A percentile compares a stretch with the other conserved stretches of the same genome.
phyloP scores from a whole-genome alignment of 192 early-diverging fungal species.

The Radiomyces spectabilis region DNA sequence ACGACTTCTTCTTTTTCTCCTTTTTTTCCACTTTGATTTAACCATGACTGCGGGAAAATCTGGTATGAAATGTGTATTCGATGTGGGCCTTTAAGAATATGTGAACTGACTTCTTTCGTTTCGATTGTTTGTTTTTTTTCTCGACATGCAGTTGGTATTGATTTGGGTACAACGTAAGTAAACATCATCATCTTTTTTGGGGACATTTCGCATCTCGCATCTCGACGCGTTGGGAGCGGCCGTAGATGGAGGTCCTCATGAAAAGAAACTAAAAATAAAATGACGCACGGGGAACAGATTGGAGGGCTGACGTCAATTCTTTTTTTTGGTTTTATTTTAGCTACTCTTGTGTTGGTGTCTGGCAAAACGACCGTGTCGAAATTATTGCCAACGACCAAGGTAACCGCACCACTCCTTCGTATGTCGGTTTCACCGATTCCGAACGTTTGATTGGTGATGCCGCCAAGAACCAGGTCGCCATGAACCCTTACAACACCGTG shows the following conservation, averaged over 20 bases:
- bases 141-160: slow-evolving; percentile 31
- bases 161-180: slow-evolving; percentile 48
- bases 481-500: slow-evolving; percentile 87
- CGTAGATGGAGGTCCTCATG: background rate
- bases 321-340: slow-evolving; percentile 72
- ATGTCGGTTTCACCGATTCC: slow-evolving; percentile 93
- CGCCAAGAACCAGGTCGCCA: slow-evolving; percentile 93
- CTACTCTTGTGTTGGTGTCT: slow-evolving; percentile 87
- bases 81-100: background rate
- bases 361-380: slow-evolving; percentile 69
- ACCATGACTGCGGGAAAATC: slow-evolving; percentile 24
- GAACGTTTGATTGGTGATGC: slow-evolving; percentile 99
- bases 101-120: background rate
- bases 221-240: background rate
- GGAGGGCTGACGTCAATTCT: slow-evolving; percentile 71
- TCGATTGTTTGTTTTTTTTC: background rate
- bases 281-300: slow-evolving; percentile 67
- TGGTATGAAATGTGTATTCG: slow-evolving; percentile 12
- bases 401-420: slow-evolving; percentile 98
- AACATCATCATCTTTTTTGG: slow-evolving; percentile 61
- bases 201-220: background rate
- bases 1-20: slow-evolving; percentile 2
- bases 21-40: background rate
- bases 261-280: background rate
- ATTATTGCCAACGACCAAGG: slow-evolving; percentile 99